phyloP scores from a whole-genome alignment of 257 asterid species.

The Fraxinus pennsylvanica region DNA sequence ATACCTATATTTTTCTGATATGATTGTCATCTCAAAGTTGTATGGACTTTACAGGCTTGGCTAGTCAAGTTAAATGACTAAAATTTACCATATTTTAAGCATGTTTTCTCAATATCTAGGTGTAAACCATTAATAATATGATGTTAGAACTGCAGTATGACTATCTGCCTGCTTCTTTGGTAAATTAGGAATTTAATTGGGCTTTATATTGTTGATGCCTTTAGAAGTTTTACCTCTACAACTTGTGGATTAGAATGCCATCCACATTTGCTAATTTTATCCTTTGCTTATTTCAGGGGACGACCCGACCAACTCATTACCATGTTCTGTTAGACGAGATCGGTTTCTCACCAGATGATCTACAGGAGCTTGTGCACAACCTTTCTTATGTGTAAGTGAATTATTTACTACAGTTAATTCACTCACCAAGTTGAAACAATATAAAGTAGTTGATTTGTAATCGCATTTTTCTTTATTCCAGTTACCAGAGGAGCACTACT shows the following conservation, averaged over 20 bases:
- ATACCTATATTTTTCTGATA: too few species aligned
- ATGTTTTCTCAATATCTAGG: neutral
- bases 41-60: neutral
- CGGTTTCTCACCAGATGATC: constrained; percentile 79
- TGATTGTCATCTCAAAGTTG: neutral
- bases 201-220: neutral
- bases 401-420: neutral
- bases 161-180: neutral
- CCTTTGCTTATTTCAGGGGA: constrained; percentile 54
- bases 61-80: neutral
- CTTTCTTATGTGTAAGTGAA: constrained; percentile 83
- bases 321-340: constrained; percentile 77
- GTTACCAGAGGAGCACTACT: constrained; percentile 94
- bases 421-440: too few species aligned
- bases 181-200: neutral
- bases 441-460: neutral
- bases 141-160: neutral
- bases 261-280: neutral
- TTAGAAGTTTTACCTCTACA: neutral
- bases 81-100: neutral
- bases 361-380: constrained; percentile 88
- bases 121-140: neutral
- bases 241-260: neutral
- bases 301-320: constrained; percentile 87
- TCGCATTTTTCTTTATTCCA: constrained; percentile 28